Base-by-base conservation (phyloP, 768 basidiomycete genomes). In the Mycena rosella region DNA sequence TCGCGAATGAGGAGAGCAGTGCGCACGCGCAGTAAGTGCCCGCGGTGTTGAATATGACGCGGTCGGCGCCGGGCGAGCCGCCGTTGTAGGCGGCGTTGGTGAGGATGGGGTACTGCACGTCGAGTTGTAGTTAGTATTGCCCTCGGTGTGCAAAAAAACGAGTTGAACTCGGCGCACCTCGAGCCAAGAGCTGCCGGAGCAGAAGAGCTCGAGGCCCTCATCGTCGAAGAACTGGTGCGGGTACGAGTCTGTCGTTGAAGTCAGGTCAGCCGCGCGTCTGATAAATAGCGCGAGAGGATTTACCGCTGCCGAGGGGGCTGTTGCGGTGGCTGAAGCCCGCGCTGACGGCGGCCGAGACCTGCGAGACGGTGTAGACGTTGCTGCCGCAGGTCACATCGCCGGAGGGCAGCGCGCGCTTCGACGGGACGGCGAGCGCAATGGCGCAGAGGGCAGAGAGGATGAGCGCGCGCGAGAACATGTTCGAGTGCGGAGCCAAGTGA, bases 11-110 rank as follows among this genome's bases (percentile, higher is more conserved):
- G n/a, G n/a, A n/a, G n/a, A n/a, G n/a, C n/a, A n/a, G n/a, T n/a
- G 69, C 74, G 27, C 36, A 75, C 74, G 74, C 74, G 74, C 74
- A 75, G 62, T 75, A 75, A 17, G 71, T 75, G 15, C 74, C 74
- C 11, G 59, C 69, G 8, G 65, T 65, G 55, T 72, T 72, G 69
- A 75, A 75, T 15, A 75, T 52, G 34, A 75, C 68, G 32, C 74
- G 74, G 53, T 75, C 74, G 29, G 74, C 74, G n/a, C 74, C 74
- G 34, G 74, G 74, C 10, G 70, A 72, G 32, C 72, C 74, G 17
- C 74, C 74, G 30, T 42, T 57, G 68, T 74, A 73, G 18, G 72
- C 58, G 30, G 72, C 67, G n/a, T 63, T 53, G 26, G 67, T 3
- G 42, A 74, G 57, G 24, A 74, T 74, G 17, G 74, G 74, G 47